phyloP scores from a whole-genome alignment of 75 land plant species.

The Pinus taeda region DNA sequence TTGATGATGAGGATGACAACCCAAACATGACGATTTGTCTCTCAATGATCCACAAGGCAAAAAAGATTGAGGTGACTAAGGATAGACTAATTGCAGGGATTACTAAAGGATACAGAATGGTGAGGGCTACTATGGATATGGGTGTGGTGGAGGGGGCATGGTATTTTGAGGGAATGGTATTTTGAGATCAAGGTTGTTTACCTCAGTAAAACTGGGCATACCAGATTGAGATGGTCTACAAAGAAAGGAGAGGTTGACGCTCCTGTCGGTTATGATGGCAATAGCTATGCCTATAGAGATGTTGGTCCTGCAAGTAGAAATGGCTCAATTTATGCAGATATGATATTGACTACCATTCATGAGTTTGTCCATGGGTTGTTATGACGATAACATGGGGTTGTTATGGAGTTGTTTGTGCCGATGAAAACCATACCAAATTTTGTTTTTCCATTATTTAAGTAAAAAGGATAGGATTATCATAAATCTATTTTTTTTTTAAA shows the following conservation, averaged over 20 bases:
- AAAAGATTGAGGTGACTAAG: conserved; percentile 80
- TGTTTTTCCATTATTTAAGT: no score
- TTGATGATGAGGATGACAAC: conserved; percentile 54
- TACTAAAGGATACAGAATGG: conserved; percentile 95
- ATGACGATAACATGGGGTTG: no score
- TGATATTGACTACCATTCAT: no score
- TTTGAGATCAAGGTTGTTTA: conserved; percentile 64
- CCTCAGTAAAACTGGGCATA: conserved; percentile 86
- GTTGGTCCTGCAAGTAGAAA: conserved; percentile 5
- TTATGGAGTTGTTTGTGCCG: no score
- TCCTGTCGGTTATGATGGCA: conserved; percentile 88
- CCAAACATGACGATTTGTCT: conserved; percentile 51
- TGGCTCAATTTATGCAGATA: no score
- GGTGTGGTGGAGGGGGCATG: conserved; percentile 91
- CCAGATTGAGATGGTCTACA: conserved; percentile 88
- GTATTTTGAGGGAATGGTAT: no score
- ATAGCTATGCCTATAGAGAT: conserved; percentile 92
- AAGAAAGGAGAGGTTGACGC: conserved; percentile 94
- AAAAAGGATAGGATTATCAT: no score
- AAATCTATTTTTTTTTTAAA: no score
- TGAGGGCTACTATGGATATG: no score
- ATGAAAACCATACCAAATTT: no score
- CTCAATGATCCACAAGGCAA: conserved; percentile 79
- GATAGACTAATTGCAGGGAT: conserved; percentile 81
- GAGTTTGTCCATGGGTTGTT: no score